Percentiles rank a stretch among this genome's conserved stretches.
Evolutionary conservation across 208 protist genomes (phyloP).

Genomic region (Entamoeba dispar): DNA sequence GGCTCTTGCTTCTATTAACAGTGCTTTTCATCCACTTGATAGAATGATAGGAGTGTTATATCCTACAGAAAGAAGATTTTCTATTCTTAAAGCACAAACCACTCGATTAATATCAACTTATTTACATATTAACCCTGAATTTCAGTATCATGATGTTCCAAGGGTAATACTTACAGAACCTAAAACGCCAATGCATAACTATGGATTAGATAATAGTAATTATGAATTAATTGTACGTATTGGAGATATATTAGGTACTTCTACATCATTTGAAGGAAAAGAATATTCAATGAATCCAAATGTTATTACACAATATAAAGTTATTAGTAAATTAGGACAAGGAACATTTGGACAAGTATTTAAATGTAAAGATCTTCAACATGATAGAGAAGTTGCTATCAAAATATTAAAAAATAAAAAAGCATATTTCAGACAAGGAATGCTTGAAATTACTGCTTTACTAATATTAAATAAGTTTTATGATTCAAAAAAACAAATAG

Average conservation of each 20-base stretch:
- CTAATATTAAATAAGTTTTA: not conserved
- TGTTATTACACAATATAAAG: not conserved
- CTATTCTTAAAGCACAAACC: not conserved
- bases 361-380: constrained; percentile 27
- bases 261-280: not conserved
- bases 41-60: too few species aligned
- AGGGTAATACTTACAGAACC: not conserved
- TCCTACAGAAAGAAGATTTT: not conserved
- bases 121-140: not conserved
- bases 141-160: not conserved
- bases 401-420: constrained; percentile 37
- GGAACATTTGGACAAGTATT: constrained; percentile 69
- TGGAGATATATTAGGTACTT: not conserved
- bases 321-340: constrained; percentile 31
- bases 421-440: constrained; percentile 21
- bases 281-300: not conserved
- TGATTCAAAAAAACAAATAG: not conserved
- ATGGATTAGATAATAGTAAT: not conserved
- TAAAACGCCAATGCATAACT: not conserved
- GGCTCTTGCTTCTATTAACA: too few species aligned
- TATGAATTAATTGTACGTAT: not conserved
- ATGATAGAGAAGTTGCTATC: constrained; percentile 7
- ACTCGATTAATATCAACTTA: not conserved
- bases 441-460: constrained; percentile 28
- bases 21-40: too few species aligned